phyloP scores from a whole-genome alignment of 2,329 filamentous ascomycete species.

The Clonostachys rosea region DNA sequence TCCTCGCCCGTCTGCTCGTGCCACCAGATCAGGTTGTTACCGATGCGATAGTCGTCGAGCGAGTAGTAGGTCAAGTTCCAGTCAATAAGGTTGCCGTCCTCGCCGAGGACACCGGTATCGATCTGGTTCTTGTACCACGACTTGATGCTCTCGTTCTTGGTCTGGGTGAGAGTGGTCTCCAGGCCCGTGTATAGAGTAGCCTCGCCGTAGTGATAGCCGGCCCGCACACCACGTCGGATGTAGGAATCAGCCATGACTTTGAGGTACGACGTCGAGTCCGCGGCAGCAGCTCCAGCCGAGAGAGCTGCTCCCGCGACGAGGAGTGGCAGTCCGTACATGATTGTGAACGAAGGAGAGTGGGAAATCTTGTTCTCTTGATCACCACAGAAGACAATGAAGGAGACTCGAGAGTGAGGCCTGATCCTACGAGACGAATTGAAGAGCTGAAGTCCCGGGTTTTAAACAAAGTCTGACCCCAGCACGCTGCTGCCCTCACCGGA shows the following conservation, averaged over 20 bases:
- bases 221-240: slow-evolving; percentile 29
- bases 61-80: slow-evolving; percentile 44
- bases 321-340: no score
- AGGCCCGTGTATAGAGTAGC: slow-evolving; percentile 42
- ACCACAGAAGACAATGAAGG: no score
- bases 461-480: no score
- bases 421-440: no score
- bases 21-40: slow-evolving; percentile 45
- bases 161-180: slow-evolving; percentile 35
- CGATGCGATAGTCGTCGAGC: slow-evolving; percentile 47
- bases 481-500: no score
- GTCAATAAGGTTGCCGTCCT: slow-evolving; percentile 36
- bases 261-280: background rate
- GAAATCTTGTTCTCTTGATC: no score
- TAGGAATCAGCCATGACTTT: slow-evolving; percentile 38
- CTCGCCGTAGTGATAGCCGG: slow-evolving; percentile 35
- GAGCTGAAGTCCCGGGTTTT: no score
- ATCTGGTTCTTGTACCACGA: slow-evolving; percentile 38
- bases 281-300: background rate
- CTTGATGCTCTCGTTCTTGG: slow-evolving; percentile 33
- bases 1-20: slow-evolving; percentile 36
- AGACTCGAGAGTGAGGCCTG: no score
- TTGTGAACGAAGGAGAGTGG: no score
- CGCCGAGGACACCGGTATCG: slow-evolving; percentile 17
- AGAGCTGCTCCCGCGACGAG: background rate